Evolutionary conservation across 495 filamentous ascomycete species (phyloP), one percentile per base, ranked within the genome.

Genomic region (Aspergillus asperescens): DNA sequence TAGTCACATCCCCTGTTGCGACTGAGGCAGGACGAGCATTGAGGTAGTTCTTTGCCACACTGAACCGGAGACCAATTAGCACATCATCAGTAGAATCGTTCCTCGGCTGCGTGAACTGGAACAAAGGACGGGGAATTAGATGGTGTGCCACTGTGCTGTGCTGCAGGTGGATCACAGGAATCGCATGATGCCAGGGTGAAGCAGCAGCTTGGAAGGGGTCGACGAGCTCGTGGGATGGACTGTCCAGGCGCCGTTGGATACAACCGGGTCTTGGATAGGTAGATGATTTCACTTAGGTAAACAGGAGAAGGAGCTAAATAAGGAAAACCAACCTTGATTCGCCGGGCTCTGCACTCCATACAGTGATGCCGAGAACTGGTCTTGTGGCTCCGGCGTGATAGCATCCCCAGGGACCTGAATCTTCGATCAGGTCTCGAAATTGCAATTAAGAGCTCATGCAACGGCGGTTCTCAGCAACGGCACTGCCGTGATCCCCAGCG

Each of bases 311-410:
- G n/a, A n/a, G n/a, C n/a, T n/a, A n/a, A n/a, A n/a, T n/a, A 43
- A 16, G 25, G 27, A n/a, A 32, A 23, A 48, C 61, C 24, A 54
- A 73, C 75, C 66, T 73, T 74, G 63, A 77, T 69, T 56, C 72
- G 75, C 10, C 76, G 64, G 47, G 66, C 61, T 58, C 74, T 77
- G 59, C 76, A 80, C 46, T 77, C 72, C 20, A 66, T 50, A 58
- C 74, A 77, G 13, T 72, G 74, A 40, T 63, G 67, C 32, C 71
- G 64, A 27, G 74, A 73, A 25, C 74, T 49, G 42, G 51, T 71
- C 32, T 62, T 69, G 52, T 75, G 72, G 13, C 62, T 61, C 51
- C 58, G 61, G 34, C 58, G 55, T 40, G 50, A 48, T 43, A 48
- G 56, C 60, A 63, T 63, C 34, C 51, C 41, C 48, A 37, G 39